A percentile compares a stretch with the other conserved stretches of the same genome.
phyloP scores from a whole-genome alignment of 2,329 filamentous ascomycete species.

The Xylaria multiplex region DNA sequence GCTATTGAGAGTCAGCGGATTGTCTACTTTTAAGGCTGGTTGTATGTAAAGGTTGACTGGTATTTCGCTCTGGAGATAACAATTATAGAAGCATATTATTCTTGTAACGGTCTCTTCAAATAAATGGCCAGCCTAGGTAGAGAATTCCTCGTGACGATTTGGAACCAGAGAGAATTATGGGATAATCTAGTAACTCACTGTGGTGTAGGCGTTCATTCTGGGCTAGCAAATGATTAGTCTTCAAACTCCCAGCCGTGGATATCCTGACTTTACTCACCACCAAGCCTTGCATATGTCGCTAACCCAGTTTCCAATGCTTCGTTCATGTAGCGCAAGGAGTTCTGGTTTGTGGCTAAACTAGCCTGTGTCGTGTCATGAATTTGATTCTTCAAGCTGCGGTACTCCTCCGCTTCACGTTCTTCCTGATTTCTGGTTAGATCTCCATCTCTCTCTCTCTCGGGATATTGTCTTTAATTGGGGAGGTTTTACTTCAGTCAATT shows the following conservation, averaged over 20 bases:
- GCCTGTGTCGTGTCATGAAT: slow-evolving; percentile 81
- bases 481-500: slow-evolving; percentile 71
- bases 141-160: not conserved
- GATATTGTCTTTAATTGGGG: not conserved
- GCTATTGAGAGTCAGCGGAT: slow-evolving; percentile 46
- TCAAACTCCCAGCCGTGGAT: not conserved
- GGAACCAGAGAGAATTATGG: not conserved
- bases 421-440: slow-evolving; percentile 56
- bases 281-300: slow-evolving; percentile 77
- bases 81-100: not conserved
- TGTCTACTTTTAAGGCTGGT: not conserved
- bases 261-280: slow-evolving; percentile 46
- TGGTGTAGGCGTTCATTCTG: slow-evolving; percentile 86
- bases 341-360: slow-evolving; percentile 72
- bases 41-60: not conserved
- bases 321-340: slow-evolving; percentile 73
- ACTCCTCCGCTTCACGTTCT: slow-evolving; percentile 71
- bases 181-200: slow-evolving; percentile 49
- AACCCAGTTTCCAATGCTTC: slow-evolving; percentile 77
- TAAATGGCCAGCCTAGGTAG: not conserved
- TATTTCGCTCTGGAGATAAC: not conserved
- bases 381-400: slow-evolving; percentile 62
- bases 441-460: not conserved
- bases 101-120: not conserved
- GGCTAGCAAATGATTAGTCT: slow-evolving; percentile 48